Base-by-base conservation (phyloP, 164 flowering plant species). In the Vitis rotundifolia region DNA sequence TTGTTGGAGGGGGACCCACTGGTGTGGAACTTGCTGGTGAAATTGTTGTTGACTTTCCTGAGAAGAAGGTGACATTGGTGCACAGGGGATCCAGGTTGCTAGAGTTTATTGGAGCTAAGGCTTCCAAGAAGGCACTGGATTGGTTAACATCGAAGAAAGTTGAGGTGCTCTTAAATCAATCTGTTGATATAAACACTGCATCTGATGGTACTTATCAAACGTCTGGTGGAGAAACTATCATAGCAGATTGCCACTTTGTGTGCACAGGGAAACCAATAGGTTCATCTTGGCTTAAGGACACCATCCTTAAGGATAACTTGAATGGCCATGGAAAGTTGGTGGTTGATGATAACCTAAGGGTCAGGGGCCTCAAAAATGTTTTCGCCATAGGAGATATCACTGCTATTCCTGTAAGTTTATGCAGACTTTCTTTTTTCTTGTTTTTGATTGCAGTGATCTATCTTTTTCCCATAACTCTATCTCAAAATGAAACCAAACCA, bases 1-100 rank as follows among this genome's bases (percentile, higher is more conserved):
- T 76, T 10, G 63, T 71, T 63, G 78, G 78, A 53, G 78, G 78
- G 47, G 78, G 75, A 1, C 78, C 75, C 49, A 71, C 78, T 1
- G 78, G 78, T n/a, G 78, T 71, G 12, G 78, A 76, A 59, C 72
- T 76, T 56, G 78, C 78, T 28, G 78, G 72, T 62, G 78, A 76
- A 63, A 76, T 76, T 50, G 69, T 55, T 2, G 67, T 63, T 12
- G 78, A 76, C 22, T 71, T 71, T 56, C 78, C 78, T 19, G 66
- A 62, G 3, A 76, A 76, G 68, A 76, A 76, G 66, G 60, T 76
- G 65, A 76, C 75, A 10, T 64, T 76, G 49, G 75, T 71, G 57
- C 78, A 76, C 66, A 63, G 78, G 10, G 78, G 78, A 49, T 59
- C 71, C 6, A 76, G 78, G 63, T 47, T 76, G 65, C 68, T 71